phyloP scores from a whole-genome alignment of 345 rosid genomes.

The Mercurialis annua region DNA sequence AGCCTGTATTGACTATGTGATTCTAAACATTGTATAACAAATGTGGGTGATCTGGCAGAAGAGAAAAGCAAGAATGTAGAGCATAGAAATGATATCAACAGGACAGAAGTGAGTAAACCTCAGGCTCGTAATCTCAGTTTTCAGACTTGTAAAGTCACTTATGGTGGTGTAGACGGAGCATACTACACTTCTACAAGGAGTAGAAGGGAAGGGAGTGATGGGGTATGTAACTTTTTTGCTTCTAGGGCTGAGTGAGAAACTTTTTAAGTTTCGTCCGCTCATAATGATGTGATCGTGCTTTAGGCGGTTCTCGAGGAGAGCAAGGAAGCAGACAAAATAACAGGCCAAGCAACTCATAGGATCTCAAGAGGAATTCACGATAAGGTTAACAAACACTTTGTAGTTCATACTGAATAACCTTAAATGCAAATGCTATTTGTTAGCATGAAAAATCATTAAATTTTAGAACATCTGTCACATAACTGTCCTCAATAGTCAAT shows the following conservation, averaged over 20 bases:
- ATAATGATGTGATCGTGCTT: conserved; percentile 1
- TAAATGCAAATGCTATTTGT: neutral
- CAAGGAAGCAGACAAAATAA: conserved; percentile 71
- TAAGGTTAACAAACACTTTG: conserved; percentile 42
- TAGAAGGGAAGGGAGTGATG: conserved; percentile 59
- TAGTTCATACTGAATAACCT: neutral
- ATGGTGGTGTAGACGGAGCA: conserved; percentile 81
- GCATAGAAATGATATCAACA: conserved; percentile 21
- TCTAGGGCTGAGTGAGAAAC: neutral
- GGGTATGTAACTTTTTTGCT: conserved; percentile 41
- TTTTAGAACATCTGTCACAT: neutral
- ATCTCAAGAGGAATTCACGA: conserved; percentile 78
- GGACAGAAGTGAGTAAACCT: conserved; percentile 29
- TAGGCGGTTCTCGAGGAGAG: conserved; percentile 78
- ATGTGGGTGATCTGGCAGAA: conserved; percentile 30
- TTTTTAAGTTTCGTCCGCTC: conserved; percentile 2
- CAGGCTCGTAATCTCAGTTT: conserved; percentile 35
- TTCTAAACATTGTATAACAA: conserved; percentile 3
- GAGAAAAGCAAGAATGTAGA: conserved; percentile 32
- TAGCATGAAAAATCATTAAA: neutral
- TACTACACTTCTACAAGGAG: conserved; percentile 64
- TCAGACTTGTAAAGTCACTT: conserved; percentile 56
- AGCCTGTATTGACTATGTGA: neutral
- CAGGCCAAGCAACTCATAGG: conserved; percentile 76
- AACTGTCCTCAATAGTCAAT: neutral